A percentile compares a stretch with the other conserved stretches of the same genome.
Evolutionary conservation across 352 stramenopile species (phyloP).

Genomic region (Globisporangium solare): DNA sequence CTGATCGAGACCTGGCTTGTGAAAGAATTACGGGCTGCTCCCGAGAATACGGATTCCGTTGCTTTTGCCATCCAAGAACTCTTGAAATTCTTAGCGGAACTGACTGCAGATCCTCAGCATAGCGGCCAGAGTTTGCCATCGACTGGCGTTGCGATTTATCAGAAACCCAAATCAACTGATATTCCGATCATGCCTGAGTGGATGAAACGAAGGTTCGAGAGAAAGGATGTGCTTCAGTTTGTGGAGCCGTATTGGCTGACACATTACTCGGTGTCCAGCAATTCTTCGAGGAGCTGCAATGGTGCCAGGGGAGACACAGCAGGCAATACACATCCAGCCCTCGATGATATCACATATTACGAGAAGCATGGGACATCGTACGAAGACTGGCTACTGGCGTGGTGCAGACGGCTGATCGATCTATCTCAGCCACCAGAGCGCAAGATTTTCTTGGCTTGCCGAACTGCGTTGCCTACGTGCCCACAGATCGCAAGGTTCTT

Average conservation of each 20-base stretch:
- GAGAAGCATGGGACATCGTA: constrained; percentile 72
- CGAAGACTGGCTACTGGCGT: constrained; percentile 78
- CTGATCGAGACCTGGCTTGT: constrained; percentile 81
- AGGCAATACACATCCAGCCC: constrained; percentile 18
- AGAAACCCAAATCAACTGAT: constrained; percentile 13
- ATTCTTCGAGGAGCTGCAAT: constrained; percentile 11
- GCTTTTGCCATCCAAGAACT: constrained; percentile 85
- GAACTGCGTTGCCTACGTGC: constrained; percentile 53
- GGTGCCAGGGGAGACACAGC: constrained; percentile 13
- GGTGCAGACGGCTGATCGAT: constrained; percentile 70
- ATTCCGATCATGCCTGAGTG: constrained; percentile 63
- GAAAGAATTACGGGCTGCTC: constrained; percentile 78
- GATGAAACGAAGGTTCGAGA: constrained; percentile 82
- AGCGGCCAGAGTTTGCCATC: constrained; percentile 39
- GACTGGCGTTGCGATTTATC: constrained; percentile 1
- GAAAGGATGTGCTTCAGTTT: constrained; percentile 82
- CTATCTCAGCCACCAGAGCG: constrained; percentile 75
- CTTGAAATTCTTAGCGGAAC: constrained; percentile 71
- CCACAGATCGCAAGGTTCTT: constrained; percentile 76
- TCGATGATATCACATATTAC: constrained; percentile 61
- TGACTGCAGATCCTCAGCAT: constrained; percentile 71
- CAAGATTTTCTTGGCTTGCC: constrained; percentile 80
- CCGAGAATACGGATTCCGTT: constrained; percentile 77
- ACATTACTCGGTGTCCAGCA: constrained; percentile 53
- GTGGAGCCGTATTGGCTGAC: constrained; percentile 89